Evolutionary conservation across 495 filamentous ascomycete species (phyloP), one percentile per base, ranked within the genome.

Genomic region (Margaritispora aquatica): DNA sequence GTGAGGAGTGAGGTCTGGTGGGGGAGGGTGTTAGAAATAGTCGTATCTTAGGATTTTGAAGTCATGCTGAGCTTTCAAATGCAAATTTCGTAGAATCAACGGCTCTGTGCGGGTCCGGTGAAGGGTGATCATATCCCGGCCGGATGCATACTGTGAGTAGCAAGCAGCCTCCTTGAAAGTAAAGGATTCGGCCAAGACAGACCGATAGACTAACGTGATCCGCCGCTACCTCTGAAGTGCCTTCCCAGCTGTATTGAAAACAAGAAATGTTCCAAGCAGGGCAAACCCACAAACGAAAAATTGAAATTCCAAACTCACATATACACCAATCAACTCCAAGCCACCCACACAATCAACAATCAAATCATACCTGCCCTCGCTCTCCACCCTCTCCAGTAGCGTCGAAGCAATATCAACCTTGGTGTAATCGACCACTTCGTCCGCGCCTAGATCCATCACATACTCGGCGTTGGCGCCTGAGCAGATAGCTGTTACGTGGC

Each of bases 381-480:
- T 19, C 21, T 26, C 17, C 1, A 13, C 13, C 8, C 26, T 26
- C 1, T 52, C 27, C 1, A 51, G 20, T 10, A 63, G 63, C 24
- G 63, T 36, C 15, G 36, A 22, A 0, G 47, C 15, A 2, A 69
- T 51, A 48, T 65, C 56, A 10, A 57, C 36, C 1, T 49, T 60
- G 10, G 59, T 68, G 58, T 72, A 72, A 57, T 72, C 69, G 21
- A 72, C 63, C 5, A 69, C 65, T 55, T 65, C 63, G 54, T 70
- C 70, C 0, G 68, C 70, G 13, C 66, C 70, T 22, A 72, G 57
- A 0, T 44, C 24, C 51, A 58, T 29, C 54, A 68, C 67, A 22
- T 62, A 65, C 26, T 63, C 55, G 11, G 60, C 54, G 51, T 72
- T 72, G 41, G 41, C 60, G 15, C 54, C 34, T n/a, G 70, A 72